Percentiles rank a stretch among this genome's conserved stretches.
Evolutionary conservation across 2,329 filamentous ascomycete genomes (phyloP).

Genomic region (Dryadomyces quercus-mongolicae): DNA sequence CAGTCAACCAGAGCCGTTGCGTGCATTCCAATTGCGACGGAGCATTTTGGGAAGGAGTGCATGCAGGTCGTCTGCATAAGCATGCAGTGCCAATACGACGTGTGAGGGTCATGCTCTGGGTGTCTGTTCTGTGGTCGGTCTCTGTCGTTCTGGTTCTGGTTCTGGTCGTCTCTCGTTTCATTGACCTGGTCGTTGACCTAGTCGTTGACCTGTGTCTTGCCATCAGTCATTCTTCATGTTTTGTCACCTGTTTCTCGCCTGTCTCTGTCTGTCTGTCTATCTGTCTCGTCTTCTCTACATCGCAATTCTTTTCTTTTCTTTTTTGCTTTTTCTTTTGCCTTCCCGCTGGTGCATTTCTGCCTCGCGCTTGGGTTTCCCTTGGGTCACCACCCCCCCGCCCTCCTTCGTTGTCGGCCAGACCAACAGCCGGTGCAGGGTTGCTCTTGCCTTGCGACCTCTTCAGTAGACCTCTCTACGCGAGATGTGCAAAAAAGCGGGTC

Average conservation of each 20-base stretch:
- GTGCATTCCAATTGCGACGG: not conserved
- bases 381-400: not conserved
- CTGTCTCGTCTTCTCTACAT: not conserved
- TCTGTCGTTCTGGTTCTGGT: not conserved
- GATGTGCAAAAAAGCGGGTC: not conserved
- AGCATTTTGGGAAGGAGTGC: not conserved
- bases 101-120: not conserved
- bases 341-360: not conserved
- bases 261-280: no score
- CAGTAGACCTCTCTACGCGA: not conserved
- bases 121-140: not conserved
- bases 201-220: not conserved
- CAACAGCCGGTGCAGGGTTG: not conserved
- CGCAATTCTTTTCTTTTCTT: not conserved
- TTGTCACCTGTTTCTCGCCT: not conserved
- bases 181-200: not conserved
- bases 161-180: not conserved
- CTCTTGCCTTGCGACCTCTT: not conserved
- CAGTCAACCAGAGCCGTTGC: not conserved
- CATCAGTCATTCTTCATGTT: no score
- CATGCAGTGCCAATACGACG: slow-evolving; percentile 1
- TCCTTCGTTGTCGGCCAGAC: not conserved
- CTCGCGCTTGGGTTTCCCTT: not conserved
- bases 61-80: slow-evolving; percentile 1
- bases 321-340: not conserved